Evolutionary conservation across 768 basidiomycete genomes (phyloP), one percentile per base, ranked within the genome.

Genomic region (Hericium erinaceus): DNA sequence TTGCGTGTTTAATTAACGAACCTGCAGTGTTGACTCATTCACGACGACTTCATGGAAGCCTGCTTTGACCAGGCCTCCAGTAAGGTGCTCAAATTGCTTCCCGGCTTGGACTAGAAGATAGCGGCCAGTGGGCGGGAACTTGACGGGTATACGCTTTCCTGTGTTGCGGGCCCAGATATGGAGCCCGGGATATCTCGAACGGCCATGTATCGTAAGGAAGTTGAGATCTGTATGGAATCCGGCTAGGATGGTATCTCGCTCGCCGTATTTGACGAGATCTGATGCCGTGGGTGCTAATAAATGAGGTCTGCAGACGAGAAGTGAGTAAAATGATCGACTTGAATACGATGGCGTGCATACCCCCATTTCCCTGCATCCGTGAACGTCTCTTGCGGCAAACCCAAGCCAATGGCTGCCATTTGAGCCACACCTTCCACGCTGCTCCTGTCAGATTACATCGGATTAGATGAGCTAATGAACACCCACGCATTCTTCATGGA

Each of bases 201-300:
- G 86, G 46, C 91, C 92, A 60, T 92, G 87, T 46, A 92, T 92
- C n/a, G 89, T 92, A 61, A 97, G 74, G 66, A 93, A 95, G 67
- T 97, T 97, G 57, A 98, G 81, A 68, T 98, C 94, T 0, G 89
- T 85, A 68, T 98, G 95, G 68, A 97, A 97, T 2, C 95, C 95
- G 20, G 94, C 94, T 49, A 94, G 80, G 60, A 95, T 95, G 18
- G 89, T 91, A 64, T 90, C 82, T 61, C 82, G 81, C 65, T 79
- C 66, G 20, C 89, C 84, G 64, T 89, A 95, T 66, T 87, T 91
- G 16, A 73, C 69, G 18, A 98, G 78, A 69, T 98, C 88, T 4
- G 95, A 97, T 2, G 95, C 92, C 0, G 95, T 98, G 12, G 95
- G 95, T 0, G 92, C 95, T 20, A 98, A 81, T 22, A 97, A 69